phyloP scores from a whole-genome alignment of 1,284 basidiomycete genomes.

The Trametes polyzona region DNA sequence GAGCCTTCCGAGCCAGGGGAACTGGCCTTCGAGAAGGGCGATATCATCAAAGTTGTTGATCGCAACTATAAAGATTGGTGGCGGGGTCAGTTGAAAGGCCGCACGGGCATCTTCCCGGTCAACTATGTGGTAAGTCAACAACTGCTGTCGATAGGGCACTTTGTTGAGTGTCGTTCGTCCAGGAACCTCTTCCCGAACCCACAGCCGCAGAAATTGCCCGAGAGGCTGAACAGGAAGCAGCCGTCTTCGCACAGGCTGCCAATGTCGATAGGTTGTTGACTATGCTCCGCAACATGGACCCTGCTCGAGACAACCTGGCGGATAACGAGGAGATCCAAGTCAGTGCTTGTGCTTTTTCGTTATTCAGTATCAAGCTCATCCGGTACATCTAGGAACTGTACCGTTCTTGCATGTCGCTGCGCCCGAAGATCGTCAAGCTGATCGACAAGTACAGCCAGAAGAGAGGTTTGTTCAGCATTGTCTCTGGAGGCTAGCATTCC shows the following conservation, averaged over 20 bases:
- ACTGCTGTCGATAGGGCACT: background rate
- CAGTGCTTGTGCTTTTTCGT: background rate
- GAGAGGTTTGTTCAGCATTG: conserved; percentile 57
- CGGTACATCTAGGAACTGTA: conserved; percentile 77
- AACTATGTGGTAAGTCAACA: conserved; percentile 84
- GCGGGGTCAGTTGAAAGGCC: conserved; percentile 91
- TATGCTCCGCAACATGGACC: conserved; percentile 80
- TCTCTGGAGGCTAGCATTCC: background rate
- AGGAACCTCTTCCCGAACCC: conserved; percentile 91
- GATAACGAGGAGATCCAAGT: conserved; percentile 96
- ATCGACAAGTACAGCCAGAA: conserved; percentile 99
- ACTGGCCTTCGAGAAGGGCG: conserved; percentile 91
- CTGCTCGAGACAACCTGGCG: conserved; percentile 82
- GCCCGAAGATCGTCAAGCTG: conserved; percentile 94
- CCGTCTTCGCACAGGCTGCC: conserved; percentile 82
- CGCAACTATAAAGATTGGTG: conserved; percentile 98
- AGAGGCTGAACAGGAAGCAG: conserved; percentile 89
- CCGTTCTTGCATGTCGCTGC: conserved; percentile 83
- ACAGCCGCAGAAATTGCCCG: conserved; percentile 78
- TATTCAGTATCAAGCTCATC: background rate
- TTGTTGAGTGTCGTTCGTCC: conserved; percentile 6
- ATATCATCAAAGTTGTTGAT: conserved; percentile 96
- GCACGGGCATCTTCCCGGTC: conserved; percentile 97
- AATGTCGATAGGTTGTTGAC: conserved; percentile 89
- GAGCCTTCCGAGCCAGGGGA: conserved; percentile 90